Evolutionary conservation across 2,329 filamentous ascomycete species (phyloP), one percentile per base, ranked within the genome.

Genomic region (Sclerotinia trifoliorum): DNA sequence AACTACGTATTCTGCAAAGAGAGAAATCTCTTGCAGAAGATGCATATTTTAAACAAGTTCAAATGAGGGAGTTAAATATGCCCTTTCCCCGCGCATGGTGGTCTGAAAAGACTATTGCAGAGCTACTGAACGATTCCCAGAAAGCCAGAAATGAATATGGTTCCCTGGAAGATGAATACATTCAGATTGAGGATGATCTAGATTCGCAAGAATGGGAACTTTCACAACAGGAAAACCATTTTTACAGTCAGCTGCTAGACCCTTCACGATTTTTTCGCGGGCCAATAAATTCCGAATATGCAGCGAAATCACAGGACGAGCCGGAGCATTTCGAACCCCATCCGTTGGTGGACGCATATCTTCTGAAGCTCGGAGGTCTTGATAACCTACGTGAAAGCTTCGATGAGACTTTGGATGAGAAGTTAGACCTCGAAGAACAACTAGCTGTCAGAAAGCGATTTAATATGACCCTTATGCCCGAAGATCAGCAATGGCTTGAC

Each of bases 401-500:
- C 5, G 72, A 71, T 8, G 68, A 71, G 5, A 29, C 69, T 1
- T 8, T 66, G 15, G 66, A 71, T 13, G 72, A 75, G 10, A 68
- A 70, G 13, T 60, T 39, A 7, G 35, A 7, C 2, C 39, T 75
- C 4, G 66, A 70, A 42, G 69, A 68, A 10, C 65, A 74, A n/a
- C 61, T 64, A 52, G 29, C 58, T 2, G 24, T 11, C 2, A 68
- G 70, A 44, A 11, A 39, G 5, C 26, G 52, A 2, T 29, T 73
- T 21, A 65, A 68, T 1, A 24, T 71, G 46, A 24, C 24, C 15
- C 52, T 74, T 0, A 26, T 24, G 13, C 0, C 26, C 11, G 71
- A 73, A 29, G 70, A 75, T 48, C 70, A 72, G 10, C 52, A 64
- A 13, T 75, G 68, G 67, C 55, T 76, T 0, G 67, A 73, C n/a